Evolutionary conservation across 2,329 filamentous ascomycete genomes (phyloP).

Genomic region (Diaporthe ampelina): DNA sequence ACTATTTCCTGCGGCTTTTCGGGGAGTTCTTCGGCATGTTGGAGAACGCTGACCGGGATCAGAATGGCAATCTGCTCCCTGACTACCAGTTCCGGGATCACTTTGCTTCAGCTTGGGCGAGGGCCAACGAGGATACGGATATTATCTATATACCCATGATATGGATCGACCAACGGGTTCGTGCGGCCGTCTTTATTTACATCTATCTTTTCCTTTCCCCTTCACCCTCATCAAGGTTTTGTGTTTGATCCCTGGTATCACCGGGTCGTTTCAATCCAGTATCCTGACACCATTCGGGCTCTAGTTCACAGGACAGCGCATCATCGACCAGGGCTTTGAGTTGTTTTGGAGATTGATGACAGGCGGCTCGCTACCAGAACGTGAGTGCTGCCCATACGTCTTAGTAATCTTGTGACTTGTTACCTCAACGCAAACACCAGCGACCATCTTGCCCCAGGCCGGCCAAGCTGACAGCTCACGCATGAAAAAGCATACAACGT

Average conservation of each 20-base stretch:
- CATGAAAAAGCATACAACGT: neutral
- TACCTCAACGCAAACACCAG: too few relatives aligned
- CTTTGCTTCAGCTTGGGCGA: neutral
- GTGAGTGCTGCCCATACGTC: neutral
- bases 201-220: neutral
- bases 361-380: neutral
- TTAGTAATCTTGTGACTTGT: too few relatives aligned
- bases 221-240: too few relatives aligned
- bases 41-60: too few relatives aligned
- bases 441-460: neutral
- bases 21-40: too few relatives aligned
- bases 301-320: neutral
- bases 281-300: neutral
- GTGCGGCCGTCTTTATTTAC: neutral
- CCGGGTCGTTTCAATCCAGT: fast-evolving
- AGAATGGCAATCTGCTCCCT: neutral
- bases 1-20: too few relatives aligned
- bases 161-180: neutral
- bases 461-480: too few relatives aligned
- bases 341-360: neutral
- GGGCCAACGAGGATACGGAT: neutral
- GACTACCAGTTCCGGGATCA: fast-evolving
- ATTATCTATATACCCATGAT: neutral
- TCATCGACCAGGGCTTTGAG: constrained; percentile 7
- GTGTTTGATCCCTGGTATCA: neutral